Percentiles rank a stretch among this genome's conserved stretches.
Evolutionary conservation across 306 rosid genomes (phyloP).

Genomic region (Comarum palustre): DNA sequence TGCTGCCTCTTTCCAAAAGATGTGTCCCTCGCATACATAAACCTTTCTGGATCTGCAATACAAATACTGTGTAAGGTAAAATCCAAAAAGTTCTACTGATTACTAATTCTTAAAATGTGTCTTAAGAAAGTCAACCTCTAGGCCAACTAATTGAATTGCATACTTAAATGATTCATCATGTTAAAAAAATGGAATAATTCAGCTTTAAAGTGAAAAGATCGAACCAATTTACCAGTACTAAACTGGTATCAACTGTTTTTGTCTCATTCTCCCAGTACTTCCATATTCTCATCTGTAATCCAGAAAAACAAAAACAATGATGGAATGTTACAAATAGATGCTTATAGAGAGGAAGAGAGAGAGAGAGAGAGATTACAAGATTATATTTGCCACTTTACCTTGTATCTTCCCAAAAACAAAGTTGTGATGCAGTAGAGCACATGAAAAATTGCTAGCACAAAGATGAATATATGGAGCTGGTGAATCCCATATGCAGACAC

Average conservation of each 20-base stretch:
- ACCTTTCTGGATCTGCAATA: slow-evolving; percentile 70
- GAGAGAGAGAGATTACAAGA: slow-evolving; percentile 9
- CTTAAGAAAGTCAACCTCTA: not conserved
- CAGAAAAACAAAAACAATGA: slow-evolving; percentile 12
- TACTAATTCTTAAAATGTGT: not conserved
- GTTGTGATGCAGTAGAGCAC: slow-evolving; percentile 64
- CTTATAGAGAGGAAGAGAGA: not conserved
- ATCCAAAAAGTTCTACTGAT: not conserved
- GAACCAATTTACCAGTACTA: slow-evolving; percentile 35
- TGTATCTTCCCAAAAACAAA: slow-evolving; percentile 57
- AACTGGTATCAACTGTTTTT: slow-evolving; percentile 42
- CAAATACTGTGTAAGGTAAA: not conserved
- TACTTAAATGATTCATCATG: not conserved
- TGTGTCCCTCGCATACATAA: slow-evolving; percentile 84
- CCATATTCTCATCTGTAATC: slow-evolving; percentile 75
- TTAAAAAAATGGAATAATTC: not conserved
- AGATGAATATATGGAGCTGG: slow-evolving; percentile 84
- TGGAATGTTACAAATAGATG: not conserved
- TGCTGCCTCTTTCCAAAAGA: slow-evolving; percentile 76
- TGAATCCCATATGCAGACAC: slow-evolving; percentile 86
- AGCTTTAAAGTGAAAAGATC: not conserved
- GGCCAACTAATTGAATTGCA: not conserved
- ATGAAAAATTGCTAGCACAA: slow-evolving; percentile 63
- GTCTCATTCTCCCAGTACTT: slow-evolving; percentile 75
- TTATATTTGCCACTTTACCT: slow-evolving; percentile 34